phyloP scores from a whole-genome alignment of 2,329 filamentous ascomycete species.

The Aspergillus novoparasiticus region DNA sequence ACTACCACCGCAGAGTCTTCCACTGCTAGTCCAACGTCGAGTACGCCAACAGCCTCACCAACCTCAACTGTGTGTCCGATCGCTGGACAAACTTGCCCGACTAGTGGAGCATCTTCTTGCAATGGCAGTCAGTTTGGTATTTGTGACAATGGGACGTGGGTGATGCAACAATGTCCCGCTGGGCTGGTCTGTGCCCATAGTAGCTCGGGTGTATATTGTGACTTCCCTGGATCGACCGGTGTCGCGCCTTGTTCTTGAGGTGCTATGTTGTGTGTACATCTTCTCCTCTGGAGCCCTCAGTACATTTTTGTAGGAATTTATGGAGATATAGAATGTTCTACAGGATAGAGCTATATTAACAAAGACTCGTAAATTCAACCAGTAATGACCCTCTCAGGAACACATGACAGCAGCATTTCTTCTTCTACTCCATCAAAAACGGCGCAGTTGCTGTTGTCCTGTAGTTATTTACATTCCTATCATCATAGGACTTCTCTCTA shows the following conservation, averaged over 20 bases:
- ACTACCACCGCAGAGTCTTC: not conserved
- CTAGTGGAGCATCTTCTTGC: not conserved
- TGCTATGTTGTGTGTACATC: not conserved
- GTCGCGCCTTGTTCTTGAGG: not conserved
- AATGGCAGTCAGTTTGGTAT: not conserved
- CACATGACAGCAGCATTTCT: too few relatives aligned
- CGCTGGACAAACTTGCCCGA: not conserved
- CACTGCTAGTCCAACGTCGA: not conserved
- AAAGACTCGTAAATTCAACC: too few relatives aligned
- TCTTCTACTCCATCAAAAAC: too few relatives aligned
- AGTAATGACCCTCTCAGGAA: accelerated
- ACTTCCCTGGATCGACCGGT: not conserved
- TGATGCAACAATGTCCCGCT: not conserved
- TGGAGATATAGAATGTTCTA: not conserved
- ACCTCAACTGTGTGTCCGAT: not conserved
- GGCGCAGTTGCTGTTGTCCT: too few relatives aligned
- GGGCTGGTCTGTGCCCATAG: not conserved
- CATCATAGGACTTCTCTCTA: too few relatives aligned
- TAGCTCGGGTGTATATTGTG: not conserved
- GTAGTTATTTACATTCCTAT: too few relatives aligned
- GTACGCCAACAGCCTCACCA: not conserved
- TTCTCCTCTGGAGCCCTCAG: not conserved
- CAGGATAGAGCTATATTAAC: too few relatives aligned
- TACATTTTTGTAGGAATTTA: not conserved
- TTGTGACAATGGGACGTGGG: not conserved